Evolutionary conservation across 2,329 filamentous ascomycete genomes (phyloP).

Genomic region (Paramyrothecium roridum): DNA sequence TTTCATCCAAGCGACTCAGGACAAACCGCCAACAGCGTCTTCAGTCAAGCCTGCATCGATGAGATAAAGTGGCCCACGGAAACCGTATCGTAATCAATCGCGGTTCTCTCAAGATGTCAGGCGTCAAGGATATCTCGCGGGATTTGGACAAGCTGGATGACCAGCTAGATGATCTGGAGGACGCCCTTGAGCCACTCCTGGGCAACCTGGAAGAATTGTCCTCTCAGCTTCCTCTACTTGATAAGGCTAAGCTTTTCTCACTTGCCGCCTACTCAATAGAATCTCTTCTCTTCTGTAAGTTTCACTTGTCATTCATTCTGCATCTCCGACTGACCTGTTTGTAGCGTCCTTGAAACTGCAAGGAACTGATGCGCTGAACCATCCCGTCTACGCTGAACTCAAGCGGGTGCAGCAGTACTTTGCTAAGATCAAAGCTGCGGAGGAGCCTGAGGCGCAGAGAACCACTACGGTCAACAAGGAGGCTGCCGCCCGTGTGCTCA

Average conservation of each 20-base stretch:
- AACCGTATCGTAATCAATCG: neutral
- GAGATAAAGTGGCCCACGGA: too few relatives aligned
- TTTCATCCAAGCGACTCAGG: neutral
- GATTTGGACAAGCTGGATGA: conserved; percentile 72
- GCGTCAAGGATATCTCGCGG: conserved; percentile 56
- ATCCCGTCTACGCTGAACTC: conserved; percentile 82
- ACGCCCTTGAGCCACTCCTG: conserved; percentile 71
- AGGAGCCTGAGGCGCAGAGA: conserved; percentile 57
- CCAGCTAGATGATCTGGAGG: conserved; percentile 76
- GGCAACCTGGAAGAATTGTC: conserved; percentile 63
- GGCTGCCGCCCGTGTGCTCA: conserved; percentile 79
- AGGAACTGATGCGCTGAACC: conserved; percentile 76
- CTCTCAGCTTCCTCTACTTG: conserved; percentile 81
- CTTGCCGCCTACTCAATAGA: conserved; percentile 85
- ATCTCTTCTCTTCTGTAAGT: conserved; percentile 79
- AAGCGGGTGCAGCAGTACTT: conserved; percentile 88
- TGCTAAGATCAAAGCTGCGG: conserved; percentile 79
- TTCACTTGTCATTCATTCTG: neutral
- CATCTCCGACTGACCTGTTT: neutral
- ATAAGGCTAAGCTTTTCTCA: conserved; percentile 93
- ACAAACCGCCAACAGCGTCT: neutral
- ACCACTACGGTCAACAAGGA: conserved; percentile 63
- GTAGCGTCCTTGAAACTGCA: conserved; percentile 71
- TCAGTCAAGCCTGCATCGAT: neutral
- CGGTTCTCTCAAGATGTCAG: conserved; percentile 27